These are phyloP conservation scores for Pseudohalonectria lignicola DNA, from an alignment of 2,329 filamentous ascomycete species.

Conservation along the genomic window DNA sequence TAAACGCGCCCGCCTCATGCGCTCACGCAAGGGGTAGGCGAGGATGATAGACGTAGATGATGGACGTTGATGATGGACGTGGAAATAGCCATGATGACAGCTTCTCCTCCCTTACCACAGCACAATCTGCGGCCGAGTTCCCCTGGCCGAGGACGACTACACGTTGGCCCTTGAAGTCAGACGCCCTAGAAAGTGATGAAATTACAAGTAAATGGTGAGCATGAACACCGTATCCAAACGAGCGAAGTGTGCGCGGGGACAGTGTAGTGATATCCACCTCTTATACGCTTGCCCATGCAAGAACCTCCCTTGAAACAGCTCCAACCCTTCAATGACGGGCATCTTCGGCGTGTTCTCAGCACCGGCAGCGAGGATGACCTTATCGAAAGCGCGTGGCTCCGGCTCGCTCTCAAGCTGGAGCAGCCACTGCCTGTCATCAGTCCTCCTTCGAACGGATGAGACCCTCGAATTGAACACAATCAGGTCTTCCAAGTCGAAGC, in stretches of 20 bases:
- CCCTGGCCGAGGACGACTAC: constrained; percentile 9
- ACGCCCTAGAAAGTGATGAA: constrained; percentile 5
- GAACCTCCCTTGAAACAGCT: constrained; percentile 5
- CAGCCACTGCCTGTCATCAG: constrained; percentile 13
- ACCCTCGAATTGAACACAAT: constrained; percentile 16
- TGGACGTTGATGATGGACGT: no score
- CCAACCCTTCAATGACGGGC: constrained; percentile 7
- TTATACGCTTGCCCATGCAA: constrained; percentile 8
- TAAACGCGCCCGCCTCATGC: no score
- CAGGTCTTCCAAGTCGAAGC: constrained; percentile 16
- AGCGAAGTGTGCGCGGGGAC: no score
- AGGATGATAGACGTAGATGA: no score
- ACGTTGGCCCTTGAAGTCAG: constrained; percentile 6
- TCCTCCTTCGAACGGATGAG: constrained; percentile 6
- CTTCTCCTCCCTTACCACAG: constrained; percentile 3
- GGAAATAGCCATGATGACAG: no score
- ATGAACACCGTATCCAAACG: no score
- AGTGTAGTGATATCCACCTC: not conserved
- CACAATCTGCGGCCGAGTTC: constrained; percentile 8
- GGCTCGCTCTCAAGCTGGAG: constrained; percentile 14
- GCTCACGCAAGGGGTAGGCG: no score
- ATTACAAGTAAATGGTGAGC: no score
- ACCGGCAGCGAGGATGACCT: constrained; percentile 8
- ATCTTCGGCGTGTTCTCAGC: constrained; percentile 4
- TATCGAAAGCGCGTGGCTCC: constrained; percentile 11